Conservation (phyloP, 73 alveolate species). For the Blepharisma stoltei region DNA sequence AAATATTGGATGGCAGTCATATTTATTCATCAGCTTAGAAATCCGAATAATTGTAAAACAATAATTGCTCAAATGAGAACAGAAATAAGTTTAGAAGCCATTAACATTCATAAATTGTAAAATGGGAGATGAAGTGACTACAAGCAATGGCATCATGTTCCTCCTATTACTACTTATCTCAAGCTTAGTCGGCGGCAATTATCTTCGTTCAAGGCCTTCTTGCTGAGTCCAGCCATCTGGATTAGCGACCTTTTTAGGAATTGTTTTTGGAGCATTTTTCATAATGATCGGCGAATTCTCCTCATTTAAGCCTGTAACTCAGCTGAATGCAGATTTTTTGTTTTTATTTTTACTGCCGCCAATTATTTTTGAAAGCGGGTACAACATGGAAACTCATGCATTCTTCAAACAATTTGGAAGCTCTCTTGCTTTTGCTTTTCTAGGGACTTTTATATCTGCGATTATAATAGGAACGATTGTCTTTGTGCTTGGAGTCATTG, state of each 20-base stretch:
- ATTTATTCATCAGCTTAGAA: too few species aligned
- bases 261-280: conserved; percentile 37
- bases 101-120: too few species aligned
- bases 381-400: conserved; percentile 73
- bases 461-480: conserved; percentile 42
- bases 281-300: conserved; percentile 19
- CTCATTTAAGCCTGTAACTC: background rate
- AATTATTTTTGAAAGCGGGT: conserved; percentile 71
- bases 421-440: conserved; percentile 60
- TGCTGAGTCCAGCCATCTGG: conserved; percentile 50
- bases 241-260: conserved; percentile 44
- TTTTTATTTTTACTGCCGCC: conserved; percentile 70
- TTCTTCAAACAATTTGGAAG: conserved; percentile 81
- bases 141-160: conserved; percentile 41
- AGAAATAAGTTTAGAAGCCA: too few species aligned
- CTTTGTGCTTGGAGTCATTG: conserved; percentile 26
- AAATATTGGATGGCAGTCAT: too few species aligned
- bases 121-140: background rate
- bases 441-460: conserved; percentile 79
- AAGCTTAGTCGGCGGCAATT: conserved; percentile 46
- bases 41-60: too few species aligned
- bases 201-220: conserved; percentile 32
- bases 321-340: conserved; percentile 45
- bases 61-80: too few species aligned
- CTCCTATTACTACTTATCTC: conserved; percentile 42